These are phyloP conservation scores for Penicillium paxilli DNA, from an alignment of 495 filamentous ascomycete genomes.

Conservation along the genomic window DNA sequence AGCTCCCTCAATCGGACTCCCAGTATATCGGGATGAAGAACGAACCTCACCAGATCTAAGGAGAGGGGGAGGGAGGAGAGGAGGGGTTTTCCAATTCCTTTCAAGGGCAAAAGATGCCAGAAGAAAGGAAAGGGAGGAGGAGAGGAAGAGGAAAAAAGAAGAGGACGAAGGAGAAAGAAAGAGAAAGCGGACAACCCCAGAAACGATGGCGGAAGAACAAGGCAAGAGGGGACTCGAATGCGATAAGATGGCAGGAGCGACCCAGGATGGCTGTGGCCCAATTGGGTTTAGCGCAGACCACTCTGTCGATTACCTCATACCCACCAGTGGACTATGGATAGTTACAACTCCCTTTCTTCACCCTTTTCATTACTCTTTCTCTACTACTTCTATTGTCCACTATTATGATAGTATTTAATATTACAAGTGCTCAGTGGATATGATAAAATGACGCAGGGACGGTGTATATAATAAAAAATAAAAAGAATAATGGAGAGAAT, in stretches of 20 bases:
- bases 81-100: background rate
- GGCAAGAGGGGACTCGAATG: constrained; percentile 12
- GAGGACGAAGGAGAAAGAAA: too few species aligned
- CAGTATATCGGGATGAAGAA: background rate
- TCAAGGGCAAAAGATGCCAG: background rate
- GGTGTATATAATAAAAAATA: too few species aligned
- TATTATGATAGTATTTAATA: too few species aligned
- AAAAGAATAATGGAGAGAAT: constrained; percentile 1
- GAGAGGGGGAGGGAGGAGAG: background rate
- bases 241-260: constrained; percentile 22
- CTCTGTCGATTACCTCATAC: background rate
- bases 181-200: background rate
- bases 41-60: too few species aligned
- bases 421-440: too few species aligned
- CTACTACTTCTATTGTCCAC: background rate
- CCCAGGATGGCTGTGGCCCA: constrained; percentile 5
- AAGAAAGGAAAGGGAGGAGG: background rate
- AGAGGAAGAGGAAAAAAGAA: background rate
- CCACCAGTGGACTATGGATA: too few species aligned
- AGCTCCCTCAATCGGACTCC: background rate
- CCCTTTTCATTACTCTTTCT: too few species aligned
- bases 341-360: background rate
- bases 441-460: too few species aligned
- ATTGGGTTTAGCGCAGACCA: constrained; percentile 14
- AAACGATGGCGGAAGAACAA: constrained; percentile 5